These are phyloP conservation scores for Sungouiella blattae DNA, from an alignment of 805 yeast genomes.

Conservation along the genomic window DNA sequence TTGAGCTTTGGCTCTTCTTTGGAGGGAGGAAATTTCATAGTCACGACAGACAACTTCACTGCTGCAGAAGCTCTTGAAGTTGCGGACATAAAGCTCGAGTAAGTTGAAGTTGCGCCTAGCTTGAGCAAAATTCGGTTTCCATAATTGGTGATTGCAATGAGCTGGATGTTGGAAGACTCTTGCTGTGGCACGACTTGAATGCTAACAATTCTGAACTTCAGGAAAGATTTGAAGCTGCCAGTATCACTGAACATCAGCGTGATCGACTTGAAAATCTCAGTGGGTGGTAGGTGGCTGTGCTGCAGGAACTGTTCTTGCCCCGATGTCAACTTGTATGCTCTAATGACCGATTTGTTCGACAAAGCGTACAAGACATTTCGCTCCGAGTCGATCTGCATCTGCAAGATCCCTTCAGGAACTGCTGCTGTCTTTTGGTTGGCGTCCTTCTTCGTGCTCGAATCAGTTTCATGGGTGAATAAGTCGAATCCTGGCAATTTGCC, in stretches of 20 bases:
- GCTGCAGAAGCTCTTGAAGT: slow-evolving; percentile 23
- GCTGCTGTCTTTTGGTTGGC: slow-evolving; percentile 3
- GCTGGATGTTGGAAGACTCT: slow-evolving; percentile 67
- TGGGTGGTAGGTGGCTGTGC: slow-evolving; percentile 38
- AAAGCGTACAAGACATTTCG: slow-evolving; percentile 77
- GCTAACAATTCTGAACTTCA: slow-evolving; percentile 55
- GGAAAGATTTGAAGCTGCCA: slow-evolving; percentile 47
- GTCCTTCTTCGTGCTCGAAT: background rate
- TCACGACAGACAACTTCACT: slow-evolving; percentile 34
- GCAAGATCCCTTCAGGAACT: slow-evolving; percentile 56
- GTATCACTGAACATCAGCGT: slow-evolving; percentile 55
- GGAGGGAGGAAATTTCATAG: slow-evolving; percentile 67
- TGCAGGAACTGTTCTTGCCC: slow-evolving; percentile 37
- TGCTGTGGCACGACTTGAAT: slow-evolving; percentile 56
- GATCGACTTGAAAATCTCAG: slow-evolving; percentile 45
- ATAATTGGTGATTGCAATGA: slow-evolving; percentile 74
- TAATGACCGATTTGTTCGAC: slow-evolving; percentile 75
- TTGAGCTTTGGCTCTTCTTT: slow-evolving; percentile 39
- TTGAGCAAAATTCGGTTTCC: slow-evolving; percentile 78
- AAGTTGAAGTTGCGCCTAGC: slow-evolving; percentile 35
- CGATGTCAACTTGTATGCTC: slow-evolving; percentile 65
- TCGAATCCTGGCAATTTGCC: slow-evolving; percentile 33
- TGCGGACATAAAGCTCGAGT: slow-evolving; percentile 22
- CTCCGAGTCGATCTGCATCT: slow-evolving; percentile 70
- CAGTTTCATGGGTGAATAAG: slow-evolving; percentile 23